Evolutionary conservation across 257 asterid genomes (phyloP), one percentile per base, ranked within the genome.

Genomic region (Oldenlandia corymbosa): DNA sequence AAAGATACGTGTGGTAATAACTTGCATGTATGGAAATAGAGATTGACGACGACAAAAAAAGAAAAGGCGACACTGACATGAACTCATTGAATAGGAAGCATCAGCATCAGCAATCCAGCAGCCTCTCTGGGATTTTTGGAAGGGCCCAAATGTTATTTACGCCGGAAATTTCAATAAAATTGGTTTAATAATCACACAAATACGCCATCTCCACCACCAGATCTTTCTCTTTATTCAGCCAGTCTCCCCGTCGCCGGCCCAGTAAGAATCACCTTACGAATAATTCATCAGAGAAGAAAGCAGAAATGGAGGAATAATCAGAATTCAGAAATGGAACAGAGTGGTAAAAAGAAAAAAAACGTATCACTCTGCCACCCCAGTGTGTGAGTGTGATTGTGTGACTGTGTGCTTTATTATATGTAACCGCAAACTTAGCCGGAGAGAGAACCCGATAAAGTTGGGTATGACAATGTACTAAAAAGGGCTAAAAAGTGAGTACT

Each of bases 41-140:
- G 48, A 43, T 4, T 43, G 45, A n/a, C 9, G 39, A 34, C 9
- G 39, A 34, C 4, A 34, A 34, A 9, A 3, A 34, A 34, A 9
- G 4, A 34, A 47, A 7, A 21, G 47, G 59, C n/a, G 67, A 64
- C 63, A 57, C 58, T 32, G 65, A 66, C 71, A 59, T 74, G 56
- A 64, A 31, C 61, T 56, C 73, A 57, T 70, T 64, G 74, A 72
- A 74, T 57, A 26, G 57, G 61, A 26, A 26, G 39, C 43, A 42
- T 57, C 58, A 42, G 58, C 45, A 28, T 24, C 53, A 46, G 58
- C 59, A n/a, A n/a, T n/a, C n/a, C n/a, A 47, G 51, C 51, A 34
- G 39, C 9, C 39, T 9, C 9, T 48, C 59, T 7, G 50, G 50
- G 18, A 3, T 46, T 34, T 34, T 34, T 37, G 2, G 57, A 55